phyloP scores from a whole-genome alignment of 768 basidiomycete species.

The Lanmaoa rubissima region DNA sequence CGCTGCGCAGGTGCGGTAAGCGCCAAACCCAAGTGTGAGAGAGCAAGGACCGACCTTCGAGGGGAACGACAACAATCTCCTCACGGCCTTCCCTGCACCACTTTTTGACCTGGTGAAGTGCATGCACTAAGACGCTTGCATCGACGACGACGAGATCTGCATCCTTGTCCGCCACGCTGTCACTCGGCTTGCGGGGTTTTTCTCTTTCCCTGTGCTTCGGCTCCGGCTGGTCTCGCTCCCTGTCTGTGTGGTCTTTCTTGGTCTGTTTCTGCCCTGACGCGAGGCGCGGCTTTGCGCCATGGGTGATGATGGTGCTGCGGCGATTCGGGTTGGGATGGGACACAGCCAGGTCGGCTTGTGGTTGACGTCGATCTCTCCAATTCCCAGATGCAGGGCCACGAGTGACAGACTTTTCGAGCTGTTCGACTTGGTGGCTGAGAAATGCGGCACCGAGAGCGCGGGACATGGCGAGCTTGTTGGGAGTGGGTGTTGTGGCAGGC shows the following conservation, averaged over 20 bases:
- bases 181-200: constrained; percentile 24
- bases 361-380: constrained; percentile 54
- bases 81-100: constrained; percentile 77
- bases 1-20: constrained; percentile 43
- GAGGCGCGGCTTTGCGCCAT: constrained; percentile 25
- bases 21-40: background rate
- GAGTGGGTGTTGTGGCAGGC: constrained; percentile 27
- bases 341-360: constrained; percentile 14
- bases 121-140: constrained; percentile 79
- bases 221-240: constrained; percentile 22
- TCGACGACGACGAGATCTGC: constrained; percentile 78
- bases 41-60: constrained; percentile 65
- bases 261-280: constrained; percentile 16
- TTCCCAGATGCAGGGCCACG: constrained; percentile 53
- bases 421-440: constrained; percentile 83
- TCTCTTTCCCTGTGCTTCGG: constrained; percentile 17
- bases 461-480: constrained; percentile 77
- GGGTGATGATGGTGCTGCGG: constrained; percentile 9
- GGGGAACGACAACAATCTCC: constrained; percentile 79
- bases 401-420: constrained; percentile 75
- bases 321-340: constrained; percentile 19
- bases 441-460: constrained; percentile 85
- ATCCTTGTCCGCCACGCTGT: constrained; percentile 47
- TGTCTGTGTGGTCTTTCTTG: constrained; percentile 25
- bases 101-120: constrained; percentile 72